These are phyloP conservation scores for Pseudogymnoascus sp. DNA, from an alignment of 2,329 filamentous ascomycete genomes.

Conservation along the genomic window DNA sequence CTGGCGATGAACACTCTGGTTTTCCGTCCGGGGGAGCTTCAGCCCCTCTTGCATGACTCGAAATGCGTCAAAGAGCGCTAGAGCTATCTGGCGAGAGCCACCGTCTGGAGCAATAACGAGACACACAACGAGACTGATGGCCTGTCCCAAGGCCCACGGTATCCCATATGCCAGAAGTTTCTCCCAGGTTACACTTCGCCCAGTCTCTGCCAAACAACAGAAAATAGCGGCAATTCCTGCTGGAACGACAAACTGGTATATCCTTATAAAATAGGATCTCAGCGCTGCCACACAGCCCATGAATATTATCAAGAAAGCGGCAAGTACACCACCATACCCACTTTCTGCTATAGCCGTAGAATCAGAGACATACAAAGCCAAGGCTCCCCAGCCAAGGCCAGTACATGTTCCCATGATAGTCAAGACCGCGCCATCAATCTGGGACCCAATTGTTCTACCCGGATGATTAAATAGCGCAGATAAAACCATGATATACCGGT, in stretches of 20 bases:
- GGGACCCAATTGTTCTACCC: conserved; percentile 45
- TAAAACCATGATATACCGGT: conserved; percentile 47
- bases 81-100: conserved; percentile 44
- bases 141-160: conserved; percentile 48
- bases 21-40: conserved; percentile 30
- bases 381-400: conserved; percentile 46
- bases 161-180: conserved; percentile 45
- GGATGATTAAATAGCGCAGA: conserved; percentile 51
- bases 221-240: conserved; percentile 49
- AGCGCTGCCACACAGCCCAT: conserved; percentile 43
- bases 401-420: conserved; percentile 45
- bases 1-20: conserved; percentile 31
- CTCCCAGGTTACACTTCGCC: conserved; percentile 36
- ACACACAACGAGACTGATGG: conserved; percentile 41
- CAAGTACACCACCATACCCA: conserved; percentile 47
- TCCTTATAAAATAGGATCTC: conserved; percentile 46
- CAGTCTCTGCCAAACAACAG: conserved; percentile 43
- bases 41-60: conserved; percentile 36
- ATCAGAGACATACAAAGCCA: conserved; percentile 46
- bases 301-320: conserved; percentile 44
- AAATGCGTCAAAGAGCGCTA: conserved; percentile 39
- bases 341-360: conserved; percentile 36
- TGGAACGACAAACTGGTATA: conserved; percentile 46
- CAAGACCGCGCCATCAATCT: conserved; percentile 45
- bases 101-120: conserved; percentile 43